These are phyloP conservation scores for Trichophyton rubrum DNA, from an alignment of 2,329 filamentous ascomycete genomes.

Conservation along the genomic window DNA sequence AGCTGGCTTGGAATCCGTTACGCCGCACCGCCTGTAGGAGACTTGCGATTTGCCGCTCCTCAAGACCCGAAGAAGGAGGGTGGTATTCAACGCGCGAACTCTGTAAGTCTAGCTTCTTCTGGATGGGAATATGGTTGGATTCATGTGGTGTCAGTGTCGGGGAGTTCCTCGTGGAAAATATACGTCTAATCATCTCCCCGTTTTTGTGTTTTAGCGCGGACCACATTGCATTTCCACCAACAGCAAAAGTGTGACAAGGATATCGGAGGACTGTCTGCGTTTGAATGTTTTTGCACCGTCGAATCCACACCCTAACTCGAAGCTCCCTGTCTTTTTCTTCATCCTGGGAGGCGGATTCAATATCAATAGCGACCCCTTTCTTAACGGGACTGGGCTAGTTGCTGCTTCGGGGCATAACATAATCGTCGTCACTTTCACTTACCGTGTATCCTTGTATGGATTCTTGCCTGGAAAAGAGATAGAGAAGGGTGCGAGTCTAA, in stretches of 20 bases:
- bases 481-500: conserved; percentile 40
- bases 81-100: conserved; percentile 42
- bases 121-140: neutral
- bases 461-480: conserved; percentile 53
- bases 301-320: conserved; percentile 26
- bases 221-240: conserved; percentile 54
- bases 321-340: conserved; percentile 52
- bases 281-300: conserved; percentile 31
- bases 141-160: neutral
- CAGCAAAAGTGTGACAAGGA: conserved; percentile 45
- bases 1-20: conserved; percentile 14
- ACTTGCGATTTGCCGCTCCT: conserved; percentile 11
- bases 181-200: neutral
- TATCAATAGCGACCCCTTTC: conserved; percentile 45
- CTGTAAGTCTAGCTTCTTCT: conserved; percentile 29
- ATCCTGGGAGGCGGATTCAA: conserved; percentile 54
- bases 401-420: conserved; percentile 47
- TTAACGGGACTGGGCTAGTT: conserved; percentile 51
- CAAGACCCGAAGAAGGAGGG: conserved; percentile 43
- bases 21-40: conserved; percentile 9
- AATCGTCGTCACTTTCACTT: conserved; percentile 61
- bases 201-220: conserved; percentile 23
- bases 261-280: conserved; percentile 33
- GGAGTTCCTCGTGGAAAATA: neutral
- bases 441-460: conserved; percentile 61